Evolutionary conservation across 768 basidiomycete species (phyloP), one percentile per base, ranked within the genome.

Genomic region (Hortiboletus campestris): DNA sequence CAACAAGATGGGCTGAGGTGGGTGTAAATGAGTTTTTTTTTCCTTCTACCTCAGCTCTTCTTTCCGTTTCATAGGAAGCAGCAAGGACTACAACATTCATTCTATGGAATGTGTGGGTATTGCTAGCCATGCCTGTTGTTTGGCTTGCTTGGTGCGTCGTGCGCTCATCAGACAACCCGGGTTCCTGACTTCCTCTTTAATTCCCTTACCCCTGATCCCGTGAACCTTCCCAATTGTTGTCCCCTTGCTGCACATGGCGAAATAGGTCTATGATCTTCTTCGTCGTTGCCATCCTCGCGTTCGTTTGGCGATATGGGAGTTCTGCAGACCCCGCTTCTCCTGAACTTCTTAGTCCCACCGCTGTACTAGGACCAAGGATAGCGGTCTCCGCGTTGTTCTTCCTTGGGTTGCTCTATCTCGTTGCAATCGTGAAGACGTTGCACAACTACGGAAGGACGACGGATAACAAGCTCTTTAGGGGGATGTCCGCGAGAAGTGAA

Each of bases 1-100:
- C 88, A 1, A 82, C 83, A 9, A 78, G 80, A 53, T 91, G 87
- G 85, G 86, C 87, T 12, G 83, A 88, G 71, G 87, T 86, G 62
- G 14, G 69, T n/a, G 11, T 41, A 22, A 34, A 47, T 43, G 4
- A 2, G 1, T 11, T 46, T 38, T 20, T 17, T 2, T 12, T 4
- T 4, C 31, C n/a, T n/a, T 22, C 44, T 22, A 12, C 0, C 36
- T 55, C 19, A 49, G 4, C 4, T 6, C 11, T 4, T n/a, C 36
- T 41, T 35, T 10, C 12, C 9, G 7, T 12, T 19, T 16, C 3
- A 22, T 57, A 88, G 85, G 85, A 89, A 64, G 84, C 86, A 17
- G 77, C 80, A 49, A 74, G 69, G 62, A 73, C 77, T 2, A 76
- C 76, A 28, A 78, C 79, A 0, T 69, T 74, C 32, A 75, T 81